Base-by-base conservation (phyloP, 1,284 basidiomycete species). In the Naganishia cerealis region DNA sequence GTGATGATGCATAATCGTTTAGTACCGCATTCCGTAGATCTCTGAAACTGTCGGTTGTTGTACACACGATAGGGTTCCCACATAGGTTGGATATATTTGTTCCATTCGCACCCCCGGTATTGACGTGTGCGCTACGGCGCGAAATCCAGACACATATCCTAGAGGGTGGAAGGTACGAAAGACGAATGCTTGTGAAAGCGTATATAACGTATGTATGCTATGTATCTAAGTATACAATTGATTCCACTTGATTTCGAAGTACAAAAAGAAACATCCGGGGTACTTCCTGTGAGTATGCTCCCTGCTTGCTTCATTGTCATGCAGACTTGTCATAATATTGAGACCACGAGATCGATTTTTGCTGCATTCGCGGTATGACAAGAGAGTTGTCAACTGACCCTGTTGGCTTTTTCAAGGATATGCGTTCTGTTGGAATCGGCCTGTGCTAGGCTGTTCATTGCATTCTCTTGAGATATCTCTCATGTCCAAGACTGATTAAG, bases 1-100 rank as follows among this genome's bases (percentile, higher is more conserved):
- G 53, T 46, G 48, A 57, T 72, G 46, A 71, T 24, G 24, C 57
- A 33, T 24, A 12, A 68, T 38, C 58, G 63, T 13, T 67, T 15
- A 55, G 40, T 50, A 18, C 9, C 43, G 18, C 43, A 18, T 18
- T n/a, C 7, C n/a, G 43, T 7, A 2, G 2, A 18, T 7, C 5
- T 18, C 16, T 16, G 15, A 6, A 18, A 7, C 2, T 18, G 16
- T 18, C 16, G 43, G 43, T 18, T 18, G 16, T 18, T 18, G 40
- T 42, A 18, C 10, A 42, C 40, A 18, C 10, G 40, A 42, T 42
- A 42, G 29, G 29, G 29, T 33, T 33, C 29, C 29, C 29, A 33
- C 29, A 6, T 33, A 33, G 29, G 6, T 2, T 33, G 29, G 29
- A 33, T 33, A 6, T 6, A 33, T 33, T 33, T 33, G 29, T 33